Base-by-base conservation (phyloP, 1,284 basidiomycete genomes). In the Microbotryomycetes sp. region DNA sequence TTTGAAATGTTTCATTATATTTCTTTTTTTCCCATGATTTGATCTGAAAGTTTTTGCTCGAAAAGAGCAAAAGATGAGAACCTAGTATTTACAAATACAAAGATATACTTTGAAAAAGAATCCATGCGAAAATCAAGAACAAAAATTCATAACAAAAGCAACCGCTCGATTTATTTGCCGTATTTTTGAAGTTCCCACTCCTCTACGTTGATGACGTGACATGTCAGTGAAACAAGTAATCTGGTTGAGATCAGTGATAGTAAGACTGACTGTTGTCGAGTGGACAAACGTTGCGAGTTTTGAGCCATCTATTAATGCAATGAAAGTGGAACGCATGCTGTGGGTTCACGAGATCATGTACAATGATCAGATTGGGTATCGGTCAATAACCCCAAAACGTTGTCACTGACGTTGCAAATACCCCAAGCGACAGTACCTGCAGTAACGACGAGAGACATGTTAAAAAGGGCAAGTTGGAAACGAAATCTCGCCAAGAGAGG, bases 311-410 rank as follows among this genome's bases (percentile, higher is more conserved):
- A 23, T 93, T 96, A 75, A 99, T 99, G 78, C 94, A 99, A 78
- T 98, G 94, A 80, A 98, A 99, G 79, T 99, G 94, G 83, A 99
- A 99, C 4, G 94, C 94, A 76, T 99, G 94, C 93, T 97, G 73
- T 60, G 32, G 9, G 56, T n/a, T n/a, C n/a, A n/a, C n/a, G n/a
- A n/a, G n/a, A n/a, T n/a, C n/a, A n/a, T n/a, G n/a, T n/a, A n/a
- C n/a, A n/a, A n/a, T n/a, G n/a, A n/a, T n/a, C n/a, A n/a, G n/a
- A n/a, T n/a, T n/a, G n/a, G n/a, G n/a, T n/a, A n/a, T n/a, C n/a
- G n/a, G n/a, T n/a, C n/a, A n/a, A n/a, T n/a, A n/a, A n/a, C n/a
- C n/a, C n/a, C n/a, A n/a, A n/a, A n/a, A n/a, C 25, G 12, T 15
- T 19, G n/a, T 14, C 53, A 78, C 87, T 65, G 73, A 96, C 94